These are phyloP conservation scores for Trametes gibbosa DNA, from an alignment of 768 basidiomycete species.

Conservation along the genomic window DNA sequence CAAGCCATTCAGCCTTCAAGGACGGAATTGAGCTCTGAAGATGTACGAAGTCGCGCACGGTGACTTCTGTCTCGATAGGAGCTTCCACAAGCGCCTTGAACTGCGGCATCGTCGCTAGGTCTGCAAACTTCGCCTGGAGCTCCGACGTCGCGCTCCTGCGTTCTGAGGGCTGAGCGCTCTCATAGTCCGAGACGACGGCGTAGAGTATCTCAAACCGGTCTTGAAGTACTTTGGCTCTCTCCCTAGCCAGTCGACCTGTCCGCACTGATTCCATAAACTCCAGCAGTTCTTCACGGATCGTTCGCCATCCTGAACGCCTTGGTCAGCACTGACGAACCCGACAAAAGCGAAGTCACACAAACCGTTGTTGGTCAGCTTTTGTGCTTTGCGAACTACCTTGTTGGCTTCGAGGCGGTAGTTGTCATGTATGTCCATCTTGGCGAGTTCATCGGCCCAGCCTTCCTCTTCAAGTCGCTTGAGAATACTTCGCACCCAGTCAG, in stretches of 20 bases:
- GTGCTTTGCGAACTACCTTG: conserved; percentile 9
- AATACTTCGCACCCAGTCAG: background rate
- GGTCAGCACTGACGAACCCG: background rate
- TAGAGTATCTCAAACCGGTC: background rate
- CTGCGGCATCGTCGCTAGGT: background rate
- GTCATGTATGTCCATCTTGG: background rate
- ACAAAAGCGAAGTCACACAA: background rate
- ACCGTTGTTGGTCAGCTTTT: conserved; percentile 15
- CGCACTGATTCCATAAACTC: conserved; percentile 3
- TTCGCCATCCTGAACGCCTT: background rate
- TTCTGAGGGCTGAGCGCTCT: background rate
- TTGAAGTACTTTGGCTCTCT: background rate
- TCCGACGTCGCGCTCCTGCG: background rate
- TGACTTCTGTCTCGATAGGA: background rate
- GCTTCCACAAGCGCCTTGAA: background rate
- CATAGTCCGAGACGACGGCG: background rate
- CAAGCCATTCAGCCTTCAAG: background rate
- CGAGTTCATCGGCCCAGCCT: conserved; percentile 8
- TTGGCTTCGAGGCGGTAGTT: background rate
- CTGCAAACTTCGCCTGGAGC: background rate
- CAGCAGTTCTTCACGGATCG: background rate
- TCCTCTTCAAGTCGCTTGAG: background rate
- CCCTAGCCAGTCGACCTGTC: background rate
- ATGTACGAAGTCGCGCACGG: background rate
- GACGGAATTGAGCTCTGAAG: background rate